Conservation (phyloP, 495 filamentous ascomycete genomes). For the Neurospora discreta region DNA sequence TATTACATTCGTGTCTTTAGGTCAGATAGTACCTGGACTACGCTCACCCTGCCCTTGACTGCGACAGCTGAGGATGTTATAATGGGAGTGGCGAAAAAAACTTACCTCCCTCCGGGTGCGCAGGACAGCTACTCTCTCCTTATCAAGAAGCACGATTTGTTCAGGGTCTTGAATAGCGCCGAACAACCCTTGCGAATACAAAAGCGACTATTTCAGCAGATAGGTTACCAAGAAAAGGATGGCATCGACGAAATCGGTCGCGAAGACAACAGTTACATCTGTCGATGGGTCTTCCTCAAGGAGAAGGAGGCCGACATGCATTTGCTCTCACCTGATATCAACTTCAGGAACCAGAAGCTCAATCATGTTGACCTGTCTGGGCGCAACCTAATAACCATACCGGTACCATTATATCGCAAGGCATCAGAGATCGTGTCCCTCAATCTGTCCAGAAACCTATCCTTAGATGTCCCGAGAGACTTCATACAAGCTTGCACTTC, state of each 20-base stretch:
- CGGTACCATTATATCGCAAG: constrained; percentile 85
- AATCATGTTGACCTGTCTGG: constrained; percentile 87
- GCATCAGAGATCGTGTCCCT: constrained; percentile 87
- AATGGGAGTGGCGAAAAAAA: constrained; percentile 75
- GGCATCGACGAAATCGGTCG: constrained; percentile 89
- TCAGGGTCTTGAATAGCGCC: constrained; percentile 60
- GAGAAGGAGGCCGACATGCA: constrained; percentile 73
- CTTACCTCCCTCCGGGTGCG: constrained; percentile 69
- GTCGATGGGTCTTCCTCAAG: constrained; percentile 88
- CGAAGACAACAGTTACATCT: constrained; percentile 94
- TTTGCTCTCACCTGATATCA: constrained; percentile 51
- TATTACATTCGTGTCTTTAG: constrained; percentile 97
- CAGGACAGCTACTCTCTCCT: constrained; percentile 91
- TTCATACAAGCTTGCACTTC: constrained; percentile 91
- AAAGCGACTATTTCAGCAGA: constrained; percentile 82
- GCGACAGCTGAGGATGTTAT: constrained; percentile 79
- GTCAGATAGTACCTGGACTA: constrained; percentile 86
- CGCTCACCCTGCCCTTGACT: constrained; percentile 67
- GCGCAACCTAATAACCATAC: constrained; percentile 89
- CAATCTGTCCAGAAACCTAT: constrained; percentile 84
- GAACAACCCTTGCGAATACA: constrained; percentile 89
- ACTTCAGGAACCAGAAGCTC: constrained; percentile 76
- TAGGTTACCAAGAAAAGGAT: constrained; percentile 81
- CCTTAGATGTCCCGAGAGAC: constrained; percentile 86
- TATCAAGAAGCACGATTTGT: constrained; percentile 84